Evolutionary conservation across 371 early-diverging fungal species (phyloP).

Genomic region (Fennellomyces sp.): DNA sequence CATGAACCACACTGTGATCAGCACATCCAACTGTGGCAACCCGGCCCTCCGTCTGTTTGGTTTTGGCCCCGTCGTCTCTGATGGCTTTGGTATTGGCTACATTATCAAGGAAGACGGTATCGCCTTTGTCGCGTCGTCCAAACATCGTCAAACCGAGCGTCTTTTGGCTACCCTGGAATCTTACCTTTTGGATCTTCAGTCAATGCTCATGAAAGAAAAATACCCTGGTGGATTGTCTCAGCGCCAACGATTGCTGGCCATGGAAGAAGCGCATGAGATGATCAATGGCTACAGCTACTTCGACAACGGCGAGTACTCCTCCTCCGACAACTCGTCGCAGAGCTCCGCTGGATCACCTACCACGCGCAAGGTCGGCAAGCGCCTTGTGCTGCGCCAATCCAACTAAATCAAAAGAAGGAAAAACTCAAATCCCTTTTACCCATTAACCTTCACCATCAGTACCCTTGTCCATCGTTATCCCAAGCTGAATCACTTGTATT

Average conservation of each 20-base stretch:
- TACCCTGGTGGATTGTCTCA: conserved; percentile 49
- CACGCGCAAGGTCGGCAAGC: conserved; percentile 40
- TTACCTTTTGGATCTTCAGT: conserved; percentile 45
- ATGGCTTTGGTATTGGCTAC: conserved; percentile 91
- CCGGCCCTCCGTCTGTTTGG: conserved; percentile 86
- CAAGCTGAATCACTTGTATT: too few relatives aligned
- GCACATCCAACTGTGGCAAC: conserved; percentile 88
- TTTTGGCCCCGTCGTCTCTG: conserved; percentile 91
- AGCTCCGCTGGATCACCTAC: conserved; percentile 14
- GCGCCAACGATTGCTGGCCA: conserved; percentile 40
- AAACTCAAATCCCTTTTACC: not conserved
- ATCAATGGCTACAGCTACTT: conserved; percentile 56
- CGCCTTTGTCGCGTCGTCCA: conserved; percentile 57
- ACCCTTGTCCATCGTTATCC: too few relatives aligned
- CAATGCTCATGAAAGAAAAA: conserved; percentile 46
- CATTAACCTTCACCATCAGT: not conserved
- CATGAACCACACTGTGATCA: conserved; percentile 75
- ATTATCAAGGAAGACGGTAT: conserved; percentile 79
- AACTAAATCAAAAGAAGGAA: not conserved
- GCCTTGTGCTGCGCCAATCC: conserved; percentile 33
- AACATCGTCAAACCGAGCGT: conserved; percentile 60
- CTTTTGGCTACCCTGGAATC: conserved; percentile 46
- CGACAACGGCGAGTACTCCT: conserved; percentile 44
- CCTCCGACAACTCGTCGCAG: conserved; percentile 12
- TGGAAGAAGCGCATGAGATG: conserved; percentile 40